Evolutionary conservation across 1,284 basidiomycete species (phyloP), one percentile per base, ranked within the genome.

Genomic region (Cutaneotrichosporon mucoides): DNA sequence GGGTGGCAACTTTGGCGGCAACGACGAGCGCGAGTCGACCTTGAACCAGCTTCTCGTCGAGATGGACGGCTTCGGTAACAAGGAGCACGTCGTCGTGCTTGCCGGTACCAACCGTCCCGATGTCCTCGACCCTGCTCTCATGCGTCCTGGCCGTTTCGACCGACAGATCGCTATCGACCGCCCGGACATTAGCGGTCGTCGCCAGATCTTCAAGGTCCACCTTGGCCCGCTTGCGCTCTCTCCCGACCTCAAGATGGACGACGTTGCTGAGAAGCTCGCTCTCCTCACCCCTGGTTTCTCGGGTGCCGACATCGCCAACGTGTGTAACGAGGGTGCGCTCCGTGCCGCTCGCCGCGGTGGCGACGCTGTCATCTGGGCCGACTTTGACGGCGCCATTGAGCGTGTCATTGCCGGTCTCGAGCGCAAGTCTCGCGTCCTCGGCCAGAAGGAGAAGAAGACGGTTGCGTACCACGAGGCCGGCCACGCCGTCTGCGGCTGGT

Each of bases 401-500:
- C 86, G 95, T 60, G 96, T 99, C 51, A 95, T 99, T 68, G 95
- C 93, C 57, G 96, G 96, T 54, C 81, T 99, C 66, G 95, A 99
- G 83, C 84, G 91, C 75, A 98, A 98, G 85, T 92, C 88, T 65
- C 83, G 94, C 62, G 89, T 99, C 43, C 81, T 99, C 51, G 93
- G 89, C 69, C 85, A 88, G 43, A 91, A 97, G 68, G 96, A 99
- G 84, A 99, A 99, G 87, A 94, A 88, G 81, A 98, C 91, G 0
- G 95, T 99, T 38, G 96, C 96, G 3, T 98, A 99, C 77, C 96
- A 99, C 76, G 96, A 99, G 82, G 96, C 96, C 38, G 96, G 95
- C 1, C 95, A 99, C 79, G 95, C 96, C 33, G 88, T 99, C 52
- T 95, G 92, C 72, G 95, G 95, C 15, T 99, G 96, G 95, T 98